phyloP scores from a whole-genome alignment of 139 green algal genomes.

The Chlamydomonas sp. region DNA sequence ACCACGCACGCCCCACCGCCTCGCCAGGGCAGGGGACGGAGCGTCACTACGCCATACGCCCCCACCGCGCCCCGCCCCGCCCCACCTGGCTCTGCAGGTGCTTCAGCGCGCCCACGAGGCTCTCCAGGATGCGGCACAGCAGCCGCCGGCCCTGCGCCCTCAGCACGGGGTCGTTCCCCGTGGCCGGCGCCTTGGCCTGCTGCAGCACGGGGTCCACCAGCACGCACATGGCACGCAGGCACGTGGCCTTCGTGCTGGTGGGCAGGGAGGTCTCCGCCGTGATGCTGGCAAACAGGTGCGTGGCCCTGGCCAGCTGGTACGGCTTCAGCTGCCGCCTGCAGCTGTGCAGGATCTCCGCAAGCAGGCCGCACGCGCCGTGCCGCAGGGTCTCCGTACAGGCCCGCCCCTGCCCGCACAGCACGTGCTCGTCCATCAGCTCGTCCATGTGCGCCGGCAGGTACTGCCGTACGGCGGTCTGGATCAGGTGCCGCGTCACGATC shows the following conservation, averaged over 20 bases:
- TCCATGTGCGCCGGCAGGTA: slow-evolving; percentile 56
- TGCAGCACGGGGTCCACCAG: slow-evolving; percentile 38
- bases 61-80: background rate
- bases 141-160: slow-evolving; percentile 59
- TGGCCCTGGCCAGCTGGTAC: slow-evolving; percentile 25
- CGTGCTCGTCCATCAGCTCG: slow-evolving; percentile 78
- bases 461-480: slow-evolving; percentile 43
- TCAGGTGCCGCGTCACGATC: slow-evolving; percentile 74
- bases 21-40: background rate
- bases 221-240: slow-evolving; percentile 21
- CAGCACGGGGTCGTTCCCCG: slow-evolving; percentile 8
- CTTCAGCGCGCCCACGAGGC: slow-evolving; percentile 84
- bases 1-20: background rate
- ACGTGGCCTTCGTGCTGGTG: slow-evolving; percentile 27
- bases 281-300: slow-evolving; percentile 15
- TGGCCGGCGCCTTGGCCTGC: slow-evolving; percentile 24
- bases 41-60: no score
- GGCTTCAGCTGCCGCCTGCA: slow-evolving; percentile 17
- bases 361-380: slow-evolving; percentile 54
- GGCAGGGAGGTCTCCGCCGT: slow-evolving; percentile 9
- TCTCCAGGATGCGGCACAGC: slow-evolving; percentile 84
- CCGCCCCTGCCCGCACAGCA: slow-evolving; percentile 78
- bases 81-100: slow-evolving; percentile 49
- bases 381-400: slow-evolving; percentile 80
- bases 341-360: slow-evolving; percentile 87